A percentile compares a stretch with the other conserved stretches of the same genome.
Conservation (phyloP, 2,329 filamentous ascomycete genomes). For the Colletotrichum cuscutae region DNA sequence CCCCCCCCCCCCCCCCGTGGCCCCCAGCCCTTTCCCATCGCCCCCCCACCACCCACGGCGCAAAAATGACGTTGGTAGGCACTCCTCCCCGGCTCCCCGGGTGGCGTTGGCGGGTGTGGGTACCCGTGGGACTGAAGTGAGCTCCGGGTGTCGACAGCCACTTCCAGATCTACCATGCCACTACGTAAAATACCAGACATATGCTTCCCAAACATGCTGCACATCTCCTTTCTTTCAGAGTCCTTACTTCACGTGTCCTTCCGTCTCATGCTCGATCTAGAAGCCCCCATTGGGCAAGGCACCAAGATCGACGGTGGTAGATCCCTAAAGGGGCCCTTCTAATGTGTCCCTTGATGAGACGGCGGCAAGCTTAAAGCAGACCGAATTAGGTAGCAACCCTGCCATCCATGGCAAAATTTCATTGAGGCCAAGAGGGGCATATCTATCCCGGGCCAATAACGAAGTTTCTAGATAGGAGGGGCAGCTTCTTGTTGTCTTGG, state of each 20-base stretch:
- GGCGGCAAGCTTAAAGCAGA: slow-evolving; percentile 8
- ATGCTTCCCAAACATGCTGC: not conserved
- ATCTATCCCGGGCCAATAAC: not conserved
- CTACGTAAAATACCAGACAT: not conserved
- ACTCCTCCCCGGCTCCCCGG: slow-evolving; percentile 20
- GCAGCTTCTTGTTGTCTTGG: not conserved
- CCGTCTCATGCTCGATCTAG: not conserved
- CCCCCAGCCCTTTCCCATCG: not conserved
- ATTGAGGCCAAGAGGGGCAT: too few relatives aligned
- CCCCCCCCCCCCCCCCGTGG: not conserved
- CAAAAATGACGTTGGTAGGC: slow-evolving; percentile 25
- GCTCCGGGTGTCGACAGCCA: slow-evolving; percentile 10
- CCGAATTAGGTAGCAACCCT: not conserved
- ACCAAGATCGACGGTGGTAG: slow-evolving; percentile 20
- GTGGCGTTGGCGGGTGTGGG: slow-evolving; percentile 27
- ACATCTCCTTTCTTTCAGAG: not conserved
- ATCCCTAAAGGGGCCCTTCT: not conserved
- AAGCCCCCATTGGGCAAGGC: slow-evolving; percentile 15
- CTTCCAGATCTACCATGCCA: not conserved
- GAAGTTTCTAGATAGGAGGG: not conserved
- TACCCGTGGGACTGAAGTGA: slow-evolving; percentile 2
- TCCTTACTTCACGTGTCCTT: slow-evolving; percentile 15
- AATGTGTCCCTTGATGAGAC: not conserved
- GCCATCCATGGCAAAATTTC: not conserved
- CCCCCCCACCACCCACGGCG: not conserved